Evolutionary conservation across 345 rosid genomes (phyloP).

Genomic region (Citrus cavaleriei): DNA sequence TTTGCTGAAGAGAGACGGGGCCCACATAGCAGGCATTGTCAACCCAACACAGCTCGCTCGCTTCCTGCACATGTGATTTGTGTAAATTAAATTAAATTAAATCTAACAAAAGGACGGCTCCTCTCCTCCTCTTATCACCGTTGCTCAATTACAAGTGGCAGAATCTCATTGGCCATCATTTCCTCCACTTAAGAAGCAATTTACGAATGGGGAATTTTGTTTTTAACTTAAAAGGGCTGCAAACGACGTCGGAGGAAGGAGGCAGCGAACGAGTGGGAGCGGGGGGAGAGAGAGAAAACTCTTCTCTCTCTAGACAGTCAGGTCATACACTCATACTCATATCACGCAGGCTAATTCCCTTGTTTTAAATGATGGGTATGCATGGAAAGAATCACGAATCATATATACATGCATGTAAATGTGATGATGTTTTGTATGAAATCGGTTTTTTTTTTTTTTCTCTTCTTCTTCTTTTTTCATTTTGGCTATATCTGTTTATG

Average conservation of each 20-base stretch:
- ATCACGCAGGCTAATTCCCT: neutral
- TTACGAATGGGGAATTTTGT: neutral
- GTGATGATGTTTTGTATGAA: neutral
- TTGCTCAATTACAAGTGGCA: constrained; percentile 29
- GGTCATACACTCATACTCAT: neutral
- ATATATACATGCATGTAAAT: constrained; percentile 1
- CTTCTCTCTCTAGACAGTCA: neutral
- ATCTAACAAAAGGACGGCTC: no score
- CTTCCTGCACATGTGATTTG: constrained; percentile 45
- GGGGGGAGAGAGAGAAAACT: neutral
- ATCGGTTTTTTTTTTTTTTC: no score
- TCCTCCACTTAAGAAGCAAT: neutral
- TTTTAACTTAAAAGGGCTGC: neutral
- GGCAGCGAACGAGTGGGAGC: neutral
- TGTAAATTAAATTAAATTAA: no score
- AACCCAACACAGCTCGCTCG: constrained; percentile 84
- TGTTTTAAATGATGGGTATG: neutral
- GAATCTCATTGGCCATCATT: constrained; percentile 19
- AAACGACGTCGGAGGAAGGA: neutral
- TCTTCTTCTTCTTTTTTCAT: neutral
- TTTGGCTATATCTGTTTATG: neutral
- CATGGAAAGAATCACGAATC: neutral
- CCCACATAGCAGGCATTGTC: constrained; percentile 64
- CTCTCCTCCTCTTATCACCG: neutral
- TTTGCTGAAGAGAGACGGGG: constrained; percentile 58